phyloP scores from a whole-genome alignment of 257 asterid species.

The Thymus quinquecostatus region DNA sequence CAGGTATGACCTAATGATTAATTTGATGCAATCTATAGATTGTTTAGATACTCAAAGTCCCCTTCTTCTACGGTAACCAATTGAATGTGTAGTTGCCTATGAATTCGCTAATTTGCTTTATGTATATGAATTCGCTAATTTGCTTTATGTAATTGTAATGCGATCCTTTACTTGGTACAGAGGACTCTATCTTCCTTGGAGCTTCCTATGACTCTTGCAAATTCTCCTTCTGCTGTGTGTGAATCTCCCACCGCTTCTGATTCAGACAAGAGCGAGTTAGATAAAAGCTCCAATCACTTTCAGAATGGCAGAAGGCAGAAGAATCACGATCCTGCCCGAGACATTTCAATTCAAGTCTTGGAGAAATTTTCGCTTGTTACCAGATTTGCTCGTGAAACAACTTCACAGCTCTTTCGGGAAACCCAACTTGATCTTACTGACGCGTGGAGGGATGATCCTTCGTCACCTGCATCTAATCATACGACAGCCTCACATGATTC shows the following conservation, averaged over 20 bases:
- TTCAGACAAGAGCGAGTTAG: conserved; percentile 47
- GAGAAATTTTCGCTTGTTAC: conserved; percentile 98
- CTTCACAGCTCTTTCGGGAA: conserved; percentile 93
- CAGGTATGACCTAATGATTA: conserved; percentile 61
- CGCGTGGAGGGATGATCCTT: conserved; percentile 54
- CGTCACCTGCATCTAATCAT: conserved; percentile 40
- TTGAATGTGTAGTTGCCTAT: conserved; percentile 10
- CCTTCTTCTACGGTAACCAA: conserved; percentile 5
- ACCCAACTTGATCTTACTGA: conserved; percentile 60
- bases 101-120: conserved; percentile 18
- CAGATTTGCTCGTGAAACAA: conserved; percentile 97
- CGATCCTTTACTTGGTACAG: conserved; percentile 43
- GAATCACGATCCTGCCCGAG: conserved; percentile 85
- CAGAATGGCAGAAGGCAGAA: conserved; percentile 71
- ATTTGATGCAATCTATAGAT: background rate
- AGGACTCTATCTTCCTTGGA: conserved; percentile 92
- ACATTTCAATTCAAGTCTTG: conserved; percentile 85
- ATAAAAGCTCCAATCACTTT: conserved; percentile 41
- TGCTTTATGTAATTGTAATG: conserved; percentile 5
- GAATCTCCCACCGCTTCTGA: conserved; percentile 49
- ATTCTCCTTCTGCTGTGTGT: conserved; percentile 52
- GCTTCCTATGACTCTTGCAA: conserved; percentile 74
- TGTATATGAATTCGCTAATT: background rate
- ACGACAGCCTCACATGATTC: conserved; percentile 46
- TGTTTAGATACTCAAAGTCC: conserved; percentile 8